These are phyloP conservation scores for Phialophora macrospora DNA, from an alignment of 2,329 filamentous ascomycete species.

Conservation along the genomic window DNA sequence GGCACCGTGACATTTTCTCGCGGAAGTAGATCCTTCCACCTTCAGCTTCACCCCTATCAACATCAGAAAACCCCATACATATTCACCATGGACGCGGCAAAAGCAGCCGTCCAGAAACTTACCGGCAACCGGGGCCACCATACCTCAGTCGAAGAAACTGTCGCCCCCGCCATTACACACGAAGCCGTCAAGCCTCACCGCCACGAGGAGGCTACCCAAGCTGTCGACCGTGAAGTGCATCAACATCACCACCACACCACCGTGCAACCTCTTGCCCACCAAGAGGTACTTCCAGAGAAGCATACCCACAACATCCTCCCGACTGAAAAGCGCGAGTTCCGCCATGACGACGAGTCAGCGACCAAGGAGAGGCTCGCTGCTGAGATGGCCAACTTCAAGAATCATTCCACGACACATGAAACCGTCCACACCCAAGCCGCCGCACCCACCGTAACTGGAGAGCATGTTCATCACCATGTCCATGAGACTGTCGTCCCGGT, in stretches of 20 bases:
- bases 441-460: constrained; percentile 59
- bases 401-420: constrained; percentile 54
- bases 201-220: constrained; percentile 66
- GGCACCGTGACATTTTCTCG: not conserved
- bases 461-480: constrained; percentile 65
- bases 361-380: constrained; percentile 55
- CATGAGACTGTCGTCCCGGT: constrained; percentile 74
- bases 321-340: constrained; percentile 65
- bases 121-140: constrained; percentile 66
- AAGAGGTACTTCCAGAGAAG: constrained; percentile 64
- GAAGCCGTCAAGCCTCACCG: constrained; percentile 65
- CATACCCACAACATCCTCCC: constrained; percentile 64
- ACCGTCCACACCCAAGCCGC: constrained; percentile 57
- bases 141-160: constrained; percentile 71
- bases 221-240: constrained; percentile 70
- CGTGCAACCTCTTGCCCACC: constrained; percentile 66
- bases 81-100: constrained; percentile 66
- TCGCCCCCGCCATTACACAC: constrained; percentile 64
- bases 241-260: constrained; percentile 75
- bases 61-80: constrained; percentile 25
- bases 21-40: not conserved
- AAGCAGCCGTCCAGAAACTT: constrained; percentile 65
- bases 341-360: constrained; percentile 62
- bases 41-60: not conserved
- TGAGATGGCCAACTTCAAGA: constrained; percentile 61